Base-by-base conservation (phyloP, 2,329 filamentous ascomycete species). In the Microcyclospora pomicola region DNA sequence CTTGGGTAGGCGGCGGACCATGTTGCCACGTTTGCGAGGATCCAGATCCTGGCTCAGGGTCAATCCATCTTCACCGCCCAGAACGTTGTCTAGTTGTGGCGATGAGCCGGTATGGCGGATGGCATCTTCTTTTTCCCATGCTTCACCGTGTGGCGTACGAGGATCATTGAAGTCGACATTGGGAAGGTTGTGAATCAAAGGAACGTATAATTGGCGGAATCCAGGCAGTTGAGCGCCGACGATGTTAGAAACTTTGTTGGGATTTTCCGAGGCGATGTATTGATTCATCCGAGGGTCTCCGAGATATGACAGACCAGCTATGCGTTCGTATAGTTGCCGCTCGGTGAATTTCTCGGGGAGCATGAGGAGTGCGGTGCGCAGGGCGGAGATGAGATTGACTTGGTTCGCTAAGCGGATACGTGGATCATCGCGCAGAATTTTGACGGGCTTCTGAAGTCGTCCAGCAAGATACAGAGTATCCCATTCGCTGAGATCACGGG, bases 391-490 rank as follows among this genome's bases (percentile, higher is more conserved):
- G 13, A 98, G 72, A 58, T 98, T 98, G 59, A 92, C 80, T 61
- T 98, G 91, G 60, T 98, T 96, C 4, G 88, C 85, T 27, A 96
- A 74, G 27, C 91, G 83, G 31, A 98, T 86, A 35, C 79, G 79
- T 1, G 91, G 84, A 53, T 98, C 84, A 58, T 98, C 91, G 36
- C 87, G 80, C 13, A 98, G 72, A 48, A 98, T 96, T 66, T 98
- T 96, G 61, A 94, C 91, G 1, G 91, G 91, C 59, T 98, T 98
- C 47, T 98, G 91, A 37, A 98, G 71, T 27, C 91, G 82, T 3
- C 91, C 91, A 5, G 92, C 91, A n/a, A 98, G 73, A 60, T 98
- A 98, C 16, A 98, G 68, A 0, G 85, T 94, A 45, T 94, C 79
- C 91, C 91, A 98, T 41, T 86, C 77, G 24, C 77, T 81, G 15